Conservation (phyloP, 2,329 filamentous ascomycete species). For the Teratosphaeria pseudoeucalypti region DNA sequence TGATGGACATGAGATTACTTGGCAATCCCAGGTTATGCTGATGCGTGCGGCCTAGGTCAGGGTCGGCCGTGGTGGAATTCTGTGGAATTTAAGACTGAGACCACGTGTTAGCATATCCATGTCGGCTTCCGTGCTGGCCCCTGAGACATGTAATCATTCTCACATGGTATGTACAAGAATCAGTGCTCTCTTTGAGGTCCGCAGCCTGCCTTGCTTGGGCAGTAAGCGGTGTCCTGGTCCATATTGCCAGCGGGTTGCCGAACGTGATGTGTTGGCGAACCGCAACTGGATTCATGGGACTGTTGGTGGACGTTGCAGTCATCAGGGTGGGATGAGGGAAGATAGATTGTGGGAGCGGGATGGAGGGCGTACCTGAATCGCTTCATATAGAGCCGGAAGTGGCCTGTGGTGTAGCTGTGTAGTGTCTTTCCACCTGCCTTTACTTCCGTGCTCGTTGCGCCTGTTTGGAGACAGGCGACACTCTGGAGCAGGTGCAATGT, state of each 20-base stretch:
- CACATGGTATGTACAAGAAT: neutral
- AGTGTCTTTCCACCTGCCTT: neutral
- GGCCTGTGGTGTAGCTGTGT: neutral
- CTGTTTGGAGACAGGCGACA: too few species aligned
- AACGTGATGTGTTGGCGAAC: constrained; percentile 1
- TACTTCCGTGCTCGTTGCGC: neutral
- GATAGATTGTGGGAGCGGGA: neutral
- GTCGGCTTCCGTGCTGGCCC: neutral
- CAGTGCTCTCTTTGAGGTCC: constrained; percentile 13
- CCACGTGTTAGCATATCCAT: neutral
- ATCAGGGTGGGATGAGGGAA: neutral
- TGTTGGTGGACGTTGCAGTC: neutral
- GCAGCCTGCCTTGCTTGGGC: neutral
- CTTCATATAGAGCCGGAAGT: neutral
- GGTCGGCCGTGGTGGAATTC: too few species aligned
- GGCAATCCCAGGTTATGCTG: too few species aligned
- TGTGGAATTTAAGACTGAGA: neutral
- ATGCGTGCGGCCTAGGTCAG: too few species aligned
- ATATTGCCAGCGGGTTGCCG: constrained; percentile 37
- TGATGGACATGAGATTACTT: too few species aligned
- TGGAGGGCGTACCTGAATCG: neutral
- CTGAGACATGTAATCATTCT: neutral
- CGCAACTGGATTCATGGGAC: neutral
- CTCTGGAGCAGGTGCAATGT: too few species aligned
- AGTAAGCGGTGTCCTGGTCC: constrained; percentile 30